Base-by-base conservation (phyloP, 192 early-diverging fungal genomes). In the Backusella luteola region DNA sequence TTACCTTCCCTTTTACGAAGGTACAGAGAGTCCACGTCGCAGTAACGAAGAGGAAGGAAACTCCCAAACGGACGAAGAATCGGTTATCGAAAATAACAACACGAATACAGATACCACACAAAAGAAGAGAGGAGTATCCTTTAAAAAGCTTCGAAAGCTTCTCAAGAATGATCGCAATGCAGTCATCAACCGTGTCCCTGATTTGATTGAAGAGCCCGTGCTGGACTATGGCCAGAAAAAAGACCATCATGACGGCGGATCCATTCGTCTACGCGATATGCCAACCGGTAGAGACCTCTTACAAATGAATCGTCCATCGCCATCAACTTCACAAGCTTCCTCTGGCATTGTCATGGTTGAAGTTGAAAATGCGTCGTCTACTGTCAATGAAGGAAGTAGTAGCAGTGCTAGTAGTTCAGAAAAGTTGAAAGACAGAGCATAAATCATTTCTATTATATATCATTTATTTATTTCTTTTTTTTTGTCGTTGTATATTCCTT, bases 1-100 rank as follows among this genome's bases (percentile, higher is more conserved):
- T 11, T 85, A 86, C 66, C 32, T 84, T n/a, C 79, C 75, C 0
- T 39, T 77, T 34, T 67, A 79, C 15, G 73, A 79, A 69, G 73
- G 68, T 17, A 3, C 26, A 19, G 23, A 49, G 15, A 49, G 36
- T 8, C 41, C 70, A 2, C 29, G 36, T 32, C 70, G 39, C 14
- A 71, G 70, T 32, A 44, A 41, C 49, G 39, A 71, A n/a, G 69
- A 70, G 4, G 39, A 41, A 17, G 21, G 12, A 41, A 36, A 6
- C 29, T 32, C 35, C 1, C 41, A 46, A 32, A 17, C 23, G 19
- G 70, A 49, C 26, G 19, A 29, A 63, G 56, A 63, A 63, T 63
- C 23, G 12, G 56, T 63, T 29, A 14, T 63, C 12, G 56, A 63
- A 63, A 63, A 14, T 17, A 23, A 7, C 5, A 71, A 71, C 34